Percentiles rank a stretch among this genome's conserved stretches.
Conservation (phyloP, 1,284 basidiomycete species). For the Marasmius sp. region DNA sequence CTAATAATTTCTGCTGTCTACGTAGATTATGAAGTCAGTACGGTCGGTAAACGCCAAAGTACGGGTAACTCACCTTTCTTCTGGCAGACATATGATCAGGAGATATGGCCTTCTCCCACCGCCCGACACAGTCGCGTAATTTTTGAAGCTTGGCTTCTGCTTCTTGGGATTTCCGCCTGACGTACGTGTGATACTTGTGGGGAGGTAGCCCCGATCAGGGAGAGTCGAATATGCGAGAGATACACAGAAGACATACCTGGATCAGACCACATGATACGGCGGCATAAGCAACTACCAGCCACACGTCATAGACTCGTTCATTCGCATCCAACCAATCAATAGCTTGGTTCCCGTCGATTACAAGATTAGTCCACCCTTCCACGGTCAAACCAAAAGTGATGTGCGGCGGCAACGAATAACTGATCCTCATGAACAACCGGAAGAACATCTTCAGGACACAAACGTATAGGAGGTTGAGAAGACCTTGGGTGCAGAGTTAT, state of each 20-base stretch:
- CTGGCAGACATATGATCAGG: constrained; percentile 90
- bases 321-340: constrained; percentile 90
- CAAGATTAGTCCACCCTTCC: constrained; percentile 76
- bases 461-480: constrained; percentile 84
- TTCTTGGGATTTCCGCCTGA: constrained; percentile 73
- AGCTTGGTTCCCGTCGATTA: constrained; percentile 71
- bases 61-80: constrained; percentile 64
- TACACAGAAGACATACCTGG: constrained; percentile 58
- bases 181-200: constrained; percentile 87
- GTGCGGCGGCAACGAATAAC: constrained; percentile 82
- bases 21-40: constrained; percentile 18
- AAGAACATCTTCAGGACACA: constrained; percentile 89
- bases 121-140: constrained; percentile 77
- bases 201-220: constrained; percentile 2
- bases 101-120: constrained; percentile 80
- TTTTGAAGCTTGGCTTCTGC: constrained; percentile 77
- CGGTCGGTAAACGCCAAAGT: constrained; percentile 16
- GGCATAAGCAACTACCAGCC: constrained; percentile 84
- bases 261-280: constrained; percentile 90
- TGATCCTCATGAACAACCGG: constrained; percentile 94
- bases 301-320: constrained; percentile 82
- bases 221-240: constrained; percentile 12
- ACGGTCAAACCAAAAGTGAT: constrained; percentile 83
- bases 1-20: constrained; percentile 92
- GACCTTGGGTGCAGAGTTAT: constrained; percentile 44